Percentiles rank a stretch among this genome's conserved stretches.
phyloP scores from a whole-genome alignment of 108 stramenopile genomes.

The Cyclotella kingstonii region DNA sequence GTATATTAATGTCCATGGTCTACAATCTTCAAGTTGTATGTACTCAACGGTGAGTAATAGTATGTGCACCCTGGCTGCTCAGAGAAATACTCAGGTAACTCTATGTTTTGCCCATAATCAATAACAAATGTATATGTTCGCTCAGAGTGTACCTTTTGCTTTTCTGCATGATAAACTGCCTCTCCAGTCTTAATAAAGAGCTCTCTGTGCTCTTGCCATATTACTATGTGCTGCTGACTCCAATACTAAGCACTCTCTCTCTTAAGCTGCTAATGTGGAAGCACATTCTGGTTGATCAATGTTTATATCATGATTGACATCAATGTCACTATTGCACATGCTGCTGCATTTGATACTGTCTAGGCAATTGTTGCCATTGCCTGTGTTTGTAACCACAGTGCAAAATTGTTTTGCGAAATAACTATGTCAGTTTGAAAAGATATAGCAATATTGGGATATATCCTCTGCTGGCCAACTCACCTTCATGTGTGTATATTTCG shows the following conservation, averaged over 20 bases:
- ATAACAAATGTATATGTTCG: conserved; percentile 4
- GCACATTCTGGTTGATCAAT: too few relatives aligned
- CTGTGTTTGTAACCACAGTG: not conserved
- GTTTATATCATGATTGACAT: too few relatives aligned
- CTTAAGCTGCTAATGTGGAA: too few relatives aligned
- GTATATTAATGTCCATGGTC: not conserved
- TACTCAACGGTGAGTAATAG: conserved; percentile 16
- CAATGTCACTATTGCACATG: conserved; percentile 3
- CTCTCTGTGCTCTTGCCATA: too few relatives aligned
- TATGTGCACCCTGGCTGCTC: conserved; percentile 25
- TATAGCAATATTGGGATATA: conserved; percentile 11
- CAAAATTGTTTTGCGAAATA: not conserved
- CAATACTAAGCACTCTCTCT: too few relatives aligned
- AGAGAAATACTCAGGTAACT: conserved; percentile 8
- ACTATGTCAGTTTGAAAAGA: conserved; percentile 18
- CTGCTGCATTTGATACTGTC: too few relatives aligned
- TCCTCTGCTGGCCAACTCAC: conserved; percentile 19
- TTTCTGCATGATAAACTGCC: not conserved
- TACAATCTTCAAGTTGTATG: conserved; percentile 16
- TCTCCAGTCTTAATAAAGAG: not conserved
- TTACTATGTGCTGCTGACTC: too few relatives aligned
- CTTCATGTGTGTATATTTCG: conserved; percentile 14
- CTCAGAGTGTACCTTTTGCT: not conserved
- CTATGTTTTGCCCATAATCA: conserved; percentile 30
- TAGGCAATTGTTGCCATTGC: not conserved